Base-by-base conservation (phyloP, 257 asterid species). In the Apocynum venetum region DNA sequence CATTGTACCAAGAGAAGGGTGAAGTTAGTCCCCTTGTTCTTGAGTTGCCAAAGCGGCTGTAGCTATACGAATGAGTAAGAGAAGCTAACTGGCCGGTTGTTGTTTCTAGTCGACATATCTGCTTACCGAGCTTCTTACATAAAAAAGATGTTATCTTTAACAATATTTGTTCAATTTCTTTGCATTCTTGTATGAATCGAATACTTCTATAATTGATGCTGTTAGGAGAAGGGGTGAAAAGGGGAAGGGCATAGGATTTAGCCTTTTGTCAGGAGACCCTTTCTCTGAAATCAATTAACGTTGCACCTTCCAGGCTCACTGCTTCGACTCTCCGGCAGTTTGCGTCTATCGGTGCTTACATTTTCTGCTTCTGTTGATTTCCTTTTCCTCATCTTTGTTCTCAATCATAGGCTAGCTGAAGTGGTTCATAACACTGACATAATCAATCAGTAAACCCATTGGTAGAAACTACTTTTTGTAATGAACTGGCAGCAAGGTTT, bases 31-130 rank as follows among this genome's bases (percentile, higher is more conserved):
- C 77, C 86, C 86, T 73, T 57, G 8, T 61, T 88, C 90, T 86
- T 88, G 92, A 71, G 82, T 7, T 79, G 89, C 91, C 91, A 59
- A 76, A 70, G 76, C 69, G 90, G 90, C 87, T 83, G 89, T 88
- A 86, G 92, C 90, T 14, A 83, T 69, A 79, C 68, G 15, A 52
- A 86, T 56, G 36, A 1, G 83, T 17, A 15, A 19, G 70, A 74
- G 90, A 79, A 82, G 86, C 85, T 88, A 53, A 82, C 92, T 88
- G 90, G 90, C 92, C 86, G 92, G 87, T 88, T 81, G 87, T 86
- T 77, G 90, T 83, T 80, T 68, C 15, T 35, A 73, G 48, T 88
- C 84, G 87, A 84, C 82, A 75, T 51, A 84, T 88, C 90, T 88
- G 82, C 82, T 79, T 79, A 74, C 79, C 56, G 82, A 74, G 76